Evolutionary conservation across 805 yeast species (phyloP).

Genomic region (Wickerhamomyces chaumierensis): DNA sequence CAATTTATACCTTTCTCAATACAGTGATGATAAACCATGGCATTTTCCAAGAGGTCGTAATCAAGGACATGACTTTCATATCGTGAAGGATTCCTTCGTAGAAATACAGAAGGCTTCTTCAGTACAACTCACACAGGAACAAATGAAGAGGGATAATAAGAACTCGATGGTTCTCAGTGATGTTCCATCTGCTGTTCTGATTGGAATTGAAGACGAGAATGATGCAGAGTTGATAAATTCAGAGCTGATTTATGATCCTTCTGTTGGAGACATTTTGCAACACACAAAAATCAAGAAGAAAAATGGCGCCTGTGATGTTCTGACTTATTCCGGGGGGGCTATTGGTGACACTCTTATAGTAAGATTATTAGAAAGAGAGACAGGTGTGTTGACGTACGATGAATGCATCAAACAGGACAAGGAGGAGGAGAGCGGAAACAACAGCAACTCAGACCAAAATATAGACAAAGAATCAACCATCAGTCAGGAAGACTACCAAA

Average conservation of each 20-base stretch:
- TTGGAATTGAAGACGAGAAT: neutral
- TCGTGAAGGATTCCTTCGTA: slow-evolving; percentile 6
- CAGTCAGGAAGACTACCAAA: too few species aligned
- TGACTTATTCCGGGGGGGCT: too few species aligned
- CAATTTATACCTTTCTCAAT: slow-evolving; percentile 10
- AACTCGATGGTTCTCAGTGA: neutral
- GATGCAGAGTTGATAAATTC: neutral
- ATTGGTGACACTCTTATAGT: too few species aligned
- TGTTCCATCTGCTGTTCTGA: neutral
- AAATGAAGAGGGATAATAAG: neutral
- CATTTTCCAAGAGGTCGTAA: slow-evolving; percentile 18
- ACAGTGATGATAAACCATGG: slow-evolving; percentile 14
- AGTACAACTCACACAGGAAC: slow-evolving; percentile 4
- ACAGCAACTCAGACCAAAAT: too few species aligned
- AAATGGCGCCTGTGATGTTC: too few species aligned
- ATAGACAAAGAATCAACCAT: too few species aligned
- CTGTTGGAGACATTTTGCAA: neutral
- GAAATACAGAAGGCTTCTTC: neutral
- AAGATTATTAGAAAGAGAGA: too few species aligned
- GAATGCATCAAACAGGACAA: too few species aligned
- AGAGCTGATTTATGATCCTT: neutral
- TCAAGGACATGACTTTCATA: slow-evolving; percentile 11
- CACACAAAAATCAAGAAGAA: neutral
- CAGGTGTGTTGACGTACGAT: too few species aligned
- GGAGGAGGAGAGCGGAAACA: too few species aligned